Evolutionary conservation across 169 alveolate species (phyloP), one percentile per base, ranked within the genome.

Genomic region (Cryptosporidium meleagridis): DNA sequence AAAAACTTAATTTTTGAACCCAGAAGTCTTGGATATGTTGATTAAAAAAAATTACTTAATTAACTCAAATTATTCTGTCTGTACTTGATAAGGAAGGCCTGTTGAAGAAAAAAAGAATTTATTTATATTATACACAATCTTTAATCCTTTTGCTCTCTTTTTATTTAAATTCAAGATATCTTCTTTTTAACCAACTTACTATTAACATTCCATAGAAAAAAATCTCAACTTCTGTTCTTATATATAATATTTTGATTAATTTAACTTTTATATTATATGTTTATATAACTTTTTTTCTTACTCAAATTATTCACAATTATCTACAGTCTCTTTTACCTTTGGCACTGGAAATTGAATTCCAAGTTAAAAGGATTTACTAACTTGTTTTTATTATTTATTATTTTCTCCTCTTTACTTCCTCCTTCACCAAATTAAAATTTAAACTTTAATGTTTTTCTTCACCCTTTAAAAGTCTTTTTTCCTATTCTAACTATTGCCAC

Each of bases 401-500:
- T 8, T 55, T 55, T 37, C 26, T 37, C 67, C 26, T 37, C 67
- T 55, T 55, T 55, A 35, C 73, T 67, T 55, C 67, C 73, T 67
- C 45, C 69, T 29, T 61, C 67, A 67, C 12, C 26, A 31, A 29
- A n/a, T 67, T 37, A 21, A 26, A 21, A 14, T 39, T 33, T 18
- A 10, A 21, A n/a, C 73, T 65, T 21, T 67, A 9, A 14, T 67
- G 12, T 12, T 37, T 51, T 51, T 68, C 53, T 41, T 41, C 51
- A 29, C 52, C 80, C 41, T 26, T 16, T 0, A 44, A 37, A 69
- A 21, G 7, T 29, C n/a, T 39, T n/a, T 29, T 4, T 18, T 37
- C 21, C 8, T 41, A 37, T 18, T 41, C 39, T 23, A 70, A 70
- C 48, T 44, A 73, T 18, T 73, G 86, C 86, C 86, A 73, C 86